phyloP scores from a whole-genome alignment of 2,329 filamentous ascomycete species.

The Monosporascus sp. region DNA sequence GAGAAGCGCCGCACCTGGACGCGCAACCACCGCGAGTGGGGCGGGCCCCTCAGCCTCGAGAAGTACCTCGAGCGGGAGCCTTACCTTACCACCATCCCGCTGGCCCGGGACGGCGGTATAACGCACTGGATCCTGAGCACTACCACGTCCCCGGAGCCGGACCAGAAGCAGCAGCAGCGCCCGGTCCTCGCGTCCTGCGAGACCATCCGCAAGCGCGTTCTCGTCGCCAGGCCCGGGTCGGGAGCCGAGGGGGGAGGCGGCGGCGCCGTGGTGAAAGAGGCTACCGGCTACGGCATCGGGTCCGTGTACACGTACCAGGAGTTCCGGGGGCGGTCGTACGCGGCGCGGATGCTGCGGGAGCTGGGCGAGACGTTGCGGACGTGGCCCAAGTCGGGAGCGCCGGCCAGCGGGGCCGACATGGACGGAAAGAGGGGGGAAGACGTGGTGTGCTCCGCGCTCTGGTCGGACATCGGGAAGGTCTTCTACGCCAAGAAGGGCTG shows the following conservation, averaged over 20 bases:
- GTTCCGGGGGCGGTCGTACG: constrained; percentile 70
- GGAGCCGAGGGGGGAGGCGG: constrained; percentile 22
- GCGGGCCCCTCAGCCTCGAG: constrained; percentile 45
- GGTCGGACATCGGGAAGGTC: constrained; percentile 77
- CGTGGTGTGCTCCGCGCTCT: constrained; percentile 68
- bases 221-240: constrained; percentile 36
- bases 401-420: background rate
- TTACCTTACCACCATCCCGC: constrained; percentile 51
- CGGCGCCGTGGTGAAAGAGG: constrained; percentile 40
- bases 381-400: constrained; percentile 28
- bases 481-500: constrained; percentile 79
- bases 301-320: constrained; percentile 71
- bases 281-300: constrained; percentile 66
- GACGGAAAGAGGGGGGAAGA: constrained; percentile 14
- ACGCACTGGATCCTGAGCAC: constrained; percentile 59
- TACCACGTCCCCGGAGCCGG: constrained; percentile 25
- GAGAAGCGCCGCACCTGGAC: constrained; percentile 53
- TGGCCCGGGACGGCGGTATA: constrained; percentile 54
- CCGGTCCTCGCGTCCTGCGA: constrained; percentile 61
- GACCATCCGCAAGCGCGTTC: constrained; percentile 54
- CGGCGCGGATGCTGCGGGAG: constrained; percentile 67
- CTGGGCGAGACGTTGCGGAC: constrained; percentile 42
- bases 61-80: constrained; percentile 57
- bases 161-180: constrained; percentile 23
- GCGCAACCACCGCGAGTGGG: constrained; percentile 54